A percentile compares a stretch with the other conserved stretches of the same genome.
Evolutionary conservation across 2,329 filamentous ascomycete genomes (phyloP).

Genomic region (Metarhizium sp.): DNA sequence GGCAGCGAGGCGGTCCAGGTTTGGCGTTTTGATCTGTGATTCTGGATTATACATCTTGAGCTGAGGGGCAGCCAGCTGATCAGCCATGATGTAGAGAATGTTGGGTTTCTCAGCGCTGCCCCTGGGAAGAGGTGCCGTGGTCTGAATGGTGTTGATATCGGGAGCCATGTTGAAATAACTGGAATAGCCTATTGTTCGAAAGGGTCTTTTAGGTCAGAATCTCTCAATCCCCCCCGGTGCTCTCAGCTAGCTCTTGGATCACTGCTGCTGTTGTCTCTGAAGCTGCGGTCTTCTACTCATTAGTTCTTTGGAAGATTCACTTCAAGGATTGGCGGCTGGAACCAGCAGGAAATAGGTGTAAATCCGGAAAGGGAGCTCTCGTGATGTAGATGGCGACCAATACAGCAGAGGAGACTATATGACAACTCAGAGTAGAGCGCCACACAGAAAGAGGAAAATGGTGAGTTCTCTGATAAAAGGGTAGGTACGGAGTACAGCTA

Average conservation of each 20-base stretch:
- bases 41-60: conserved; percentile 86
- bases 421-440: conserved; percentile 5
- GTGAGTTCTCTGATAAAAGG: conserved; percentile 12
- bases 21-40: conserved; percentile 85
- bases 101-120: conserved; percentile 26
- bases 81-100: conserved; percentile 81
- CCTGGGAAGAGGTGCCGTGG: conserved; percentile 32
- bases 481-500: conserved; percentile 14
- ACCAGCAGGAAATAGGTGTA: background rate
- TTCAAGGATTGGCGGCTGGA: background rate
- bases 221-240: background rate
- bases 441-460: conserved; percentile 9
- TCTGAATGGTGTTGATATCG: conserved; percentile 63
- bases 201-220: background rate
- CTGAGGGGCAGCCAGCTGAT: conserved; percentile 83
- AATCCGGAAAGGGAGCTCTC: background rate
- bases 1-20: conserved; percentile 74
- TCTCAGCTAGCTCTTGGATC: background rate
- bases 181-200: background rate
- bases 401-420: conserved; percentile 3
- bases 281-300: background rate
- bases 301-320: background rate
- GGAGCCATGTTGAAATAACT: conserved; percentile 51
- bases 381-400: background rate
- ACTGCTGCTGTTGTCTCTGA: background rate